phyloP scores from a whole-genome alignment of 1,139 yeast genomes.

The Blastobotrys elegans region DNA sequence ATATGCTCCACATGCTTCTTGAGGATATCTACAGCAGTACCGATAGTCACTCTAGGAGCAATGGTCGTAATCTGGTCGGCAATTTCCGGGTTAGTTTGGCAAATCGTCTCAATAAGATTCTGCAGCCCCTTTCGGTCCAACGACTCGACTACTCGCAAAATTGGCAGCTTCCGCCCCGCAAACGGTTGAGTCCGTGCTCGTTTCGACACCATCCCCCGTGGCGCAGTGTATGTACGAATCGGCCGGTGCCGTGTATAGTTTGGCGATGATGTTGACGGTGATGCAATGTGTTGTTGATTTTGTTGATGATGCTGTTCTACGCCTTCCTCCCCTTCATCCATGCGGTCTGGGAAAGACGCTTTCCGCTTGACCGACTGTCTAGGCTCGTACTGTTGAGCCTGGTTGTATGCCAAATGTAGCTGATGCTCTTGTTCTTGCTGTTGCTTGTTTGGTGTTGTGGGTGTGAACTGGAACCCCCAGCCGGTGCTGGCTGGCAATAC shows the following conservation, averaged over 20 bases:
- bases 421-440: background rate
- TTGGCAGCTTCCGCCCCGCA: slow-evolving; percentile 44
- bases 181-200: slow-evolving; percentile 24
- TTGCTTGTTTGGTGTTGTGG: slow-evolving; percentile 5
- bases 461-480: slow-evolving; percentile 25
- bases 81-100: slow-evolving; percentile 60
- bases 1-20: slow-evolving; percentile 45
- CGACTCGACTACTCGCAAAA: slow-evolving; percentile 60
- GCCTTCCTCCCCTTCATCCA: slow-evolving; percentile 11
- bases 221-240: background rate
- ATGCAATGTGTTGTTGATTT: background rate
- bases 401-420: background rate
- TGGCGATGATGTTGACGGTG: background rate
- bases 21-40: slow-evolving; percentile 49
- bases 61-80: slow-evolving; percentile 46
- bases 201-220: slow-evolving; percentile 14
- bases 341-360: slow-evolving; percentile 14
- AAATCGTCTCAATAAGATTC: slow-evolving; percentile 46
- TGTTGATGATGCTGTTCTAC: background rate
- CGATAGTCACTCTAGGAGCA: slow-evolving; percentile 57
- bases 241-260: too few species aligned
- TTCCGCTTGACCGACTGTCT: slow-evolving; percentile 12
- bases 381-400: background rate
- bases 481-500: slow-evolving; percentile 28
- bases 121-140: slow-evolving; percentile 55